phyloP scores from a whole-genome alignment of 345 rosid species.

The Ricinus communis region DNA sequence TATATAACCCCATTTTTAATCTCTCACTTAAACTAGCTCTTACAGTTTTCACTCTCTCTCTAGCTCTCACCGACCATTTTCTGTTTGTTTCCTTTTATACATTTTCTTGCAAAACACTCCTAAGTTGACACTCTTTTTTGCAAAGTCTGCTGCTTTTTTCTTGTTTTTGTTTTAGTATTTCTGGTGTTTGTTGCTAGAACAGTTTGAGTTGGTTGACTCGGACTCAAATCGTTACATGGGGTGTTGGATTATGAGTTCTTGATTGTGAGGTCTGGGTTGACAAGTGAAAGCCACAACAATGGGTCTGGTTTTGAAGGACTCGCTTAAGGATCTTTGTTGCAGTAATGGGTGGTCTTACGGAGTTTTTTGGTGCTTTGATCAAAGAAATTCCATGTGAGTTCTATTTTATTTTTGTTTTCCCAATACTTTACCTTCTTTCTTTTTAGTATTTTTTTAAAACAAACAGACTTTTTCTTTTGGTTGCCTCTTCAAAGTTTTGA shows the following conservation, averaged over 20 bases:
- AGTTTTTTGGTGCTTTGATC: slow-evolving; percentile 75
- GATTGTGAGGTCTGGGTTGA: slow-evolving; percentile 26
- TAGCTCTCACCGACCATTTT: slow-evolving; percentile 23
- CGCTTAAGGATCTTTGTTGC: slow-evolving; percentile 61
- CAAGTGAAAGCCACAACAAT: slow-evolving; percentile 10
- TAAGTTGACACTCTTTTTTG: not conserved
- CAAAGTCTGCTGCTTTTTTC: too few relatives aligned
- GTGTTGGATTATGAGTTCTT: slow-evolving; percentile 16
- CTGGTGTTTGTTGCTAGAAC: slow-evolving; percentile 8
- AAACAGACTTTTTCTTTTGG: not conserved
- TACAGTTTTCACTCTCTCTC: too few relatives aligned
- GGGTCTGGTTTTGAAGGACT: slow-evolving; percentile 42
- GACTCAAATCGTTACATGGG: not conserved
- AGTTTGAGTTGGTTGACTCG: not conserved
- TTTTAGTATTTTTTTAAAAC: not conserved
- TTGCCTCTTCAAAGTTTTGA: slow-evolving; percentile 12
- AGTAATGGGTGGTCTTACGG: slow-evolving; percentile 85
- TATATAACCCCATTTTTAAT: slow-evolving; percentile 19
- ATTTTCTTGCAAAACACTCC: not conserved
- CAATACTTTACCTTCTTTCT: not conserved
- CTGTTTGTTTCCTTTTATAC: slow-evolving; percentile 1
- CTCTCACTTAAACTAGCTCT: not conserved
- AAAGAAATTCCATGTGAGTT: slow-evolving; percentile 65
- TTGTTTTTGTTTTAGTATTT: not conserved
- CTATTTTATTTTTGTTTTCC: not conserved